A percentile compares a stretch with the other conserved stretches of the same genome.
These are phyloP conservation scores for Plantago rigida DNA, from an alignment of 305 asterid genomes.

Conservation along the genomic window DNA sequence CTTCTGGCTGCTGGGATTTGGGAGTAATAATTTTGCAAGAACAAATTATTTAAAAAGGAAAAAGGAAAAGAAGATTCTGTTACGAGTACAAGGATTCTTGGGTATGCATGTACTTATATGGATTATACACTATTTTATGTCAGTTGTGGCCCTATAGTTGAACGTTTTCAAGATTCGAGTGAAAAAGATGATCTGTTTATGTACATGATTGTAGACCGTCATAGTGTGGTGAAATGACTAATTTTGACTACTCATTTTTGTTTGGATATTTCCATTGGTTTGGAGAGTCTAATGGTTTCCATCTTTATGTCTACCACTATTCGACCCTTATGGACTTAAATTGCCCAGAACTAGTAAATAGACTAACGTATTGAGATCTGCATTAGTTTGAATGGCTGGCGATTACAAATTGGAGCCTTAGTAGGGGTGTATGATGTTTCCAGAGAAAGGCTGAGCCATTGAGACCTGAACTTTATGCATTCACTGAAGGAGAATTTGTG, in stretches of 20 bases:
- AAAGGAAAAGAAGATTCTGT: too few relatives aligned
- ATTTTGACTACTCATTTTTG: not conserved
- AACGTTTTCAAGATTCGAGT: too few relatives aligned
- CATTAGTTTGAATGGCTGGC: conserved; percentile 19
- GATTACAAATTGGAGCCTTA: conserved; percentile 5
- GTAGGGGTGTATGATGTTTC: conserved; percentile 18
- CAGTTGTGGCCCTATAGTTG: too few relatives aligned
- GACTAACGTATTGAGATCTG: not conserved
- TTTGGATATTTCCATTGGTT: not conserved
- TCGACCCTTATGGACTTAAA: conserved; percentile 4
- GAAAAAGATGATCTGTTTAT: too few relatives aligned
- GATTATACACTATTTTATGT: too few relatives aligned
- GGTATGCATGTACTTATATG: too few relatives aligned
- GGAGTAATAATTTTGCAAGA: too few relatives aligned
- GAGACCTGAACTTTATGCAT: conserved; percentile 19
- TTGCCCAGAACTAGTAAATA: conserved; percentile 10
- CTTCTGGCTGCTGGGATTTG: too few relatives aligned
- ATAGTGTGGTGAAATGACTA: not conserved
- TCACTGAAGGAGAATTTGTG: conserved; percentile 19
- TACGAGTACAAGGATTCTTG: too few relatives aligned
- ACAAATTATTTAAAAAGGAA: too few relatives aligned
- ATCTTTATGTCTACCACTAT: not conserved
- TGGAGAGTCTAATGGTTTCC: conserved; percentile 1
- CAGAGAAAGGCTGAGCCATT: conserved; percentile 22
- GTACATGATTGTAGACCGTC: not conserved